Percentiles rank a stretch among this genome's conserved stretches.
Conservation (phyloP, 2,329 filamentous ascomycete species). For the Diaporthe citriasiana region DNA sequence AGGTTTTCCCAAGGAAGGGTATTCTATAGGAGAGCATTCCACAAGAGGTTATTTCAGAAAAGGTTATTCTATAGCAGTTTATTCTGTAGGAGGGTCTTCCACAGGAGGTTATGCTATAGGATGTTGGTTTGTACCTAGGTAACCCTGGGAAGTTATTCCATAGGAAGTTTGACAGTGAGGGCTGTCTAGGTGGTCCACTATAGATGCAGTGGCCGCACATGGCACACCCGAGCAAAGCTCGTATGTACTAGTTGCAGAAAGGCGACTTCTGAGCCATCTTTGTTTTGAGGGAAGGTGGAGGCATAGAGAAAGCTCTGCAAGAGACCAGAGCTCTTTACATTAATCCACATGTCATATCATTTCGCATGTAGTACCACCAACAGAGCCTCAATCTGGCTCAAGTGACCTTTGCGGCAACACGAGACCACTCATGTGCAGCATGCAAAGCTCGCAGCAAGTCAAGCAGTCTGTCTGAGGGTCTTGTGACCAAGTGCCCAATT, state of each 20-base stretch:
- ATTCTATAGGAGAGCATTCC: no score
- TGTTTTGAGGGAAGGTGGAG: neutral
- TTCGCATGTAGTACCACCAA: neutral
- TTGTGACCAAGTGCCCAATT: neutral
- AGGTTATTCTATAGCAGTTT: no score
- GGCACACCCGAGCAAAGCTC: no score
- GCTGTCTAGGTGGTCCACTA: no score
- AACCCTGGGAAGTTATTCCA: neutral
- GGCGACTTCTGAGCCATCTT: neutral
- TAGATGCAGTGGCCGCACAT: no score
- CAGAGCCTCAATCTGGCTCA: neutral
- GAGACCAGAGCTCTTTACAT: neutral
- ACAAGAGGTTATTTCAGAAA: no score
- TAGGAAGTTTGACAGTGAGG: neutral
- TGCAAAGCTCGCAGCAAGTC: neutral
- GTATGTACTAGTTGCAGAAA: no score
- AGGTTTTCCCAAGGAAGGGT: no score
- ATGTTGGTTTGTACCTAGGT: no score
- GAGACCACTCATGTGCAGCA: neutral
- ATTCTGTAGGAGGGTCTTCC: no score
- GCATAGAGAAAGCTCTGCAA: neutral
- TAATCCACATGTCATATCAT: neutral
- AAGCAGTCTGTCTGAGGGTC: neutral
- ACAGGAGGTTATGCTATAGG: neutral
- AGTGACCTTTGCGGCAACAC: neutral